Evolutionary conservation across 108 stramenopile species (phyloP), one percentile per base, ranked within the genome.

Genomic region (Heterococcus sp.): DNA sequence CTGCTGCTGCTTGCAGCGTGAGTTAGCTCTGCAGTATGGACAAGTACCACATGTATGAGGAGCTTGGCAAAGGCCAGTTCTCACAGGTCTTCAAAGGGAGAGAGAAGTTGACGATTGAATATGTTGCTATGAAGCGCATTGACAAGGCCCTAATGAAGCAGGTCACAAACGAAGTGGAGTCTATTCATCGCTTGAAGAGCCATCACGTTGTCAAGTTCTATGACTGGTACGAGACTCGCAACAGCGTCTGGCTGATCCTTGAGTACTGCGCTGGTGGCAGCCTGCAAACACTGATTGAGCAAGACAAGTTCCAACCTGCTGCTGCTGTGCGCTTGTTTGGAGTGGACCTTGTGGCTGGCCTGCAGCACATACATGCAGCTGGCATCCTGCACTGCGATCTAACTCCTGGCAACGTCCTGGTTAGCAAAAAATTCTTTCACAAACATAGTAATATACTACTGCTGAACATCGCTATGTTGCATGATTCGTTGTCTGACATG

Each of bases 141-240:
- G 87, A 87, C 35, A 89, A 89, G 79, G 67, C 73, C 37, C 74
- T 39, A 63, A 89, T 89, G 85, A 71, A 80, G 2, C 37, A 85
- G 29, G 85, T 89, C 36, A 80, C 89, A 29, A 80, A 83, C 26
- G 89, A 89, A 73, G 89, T 90, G n/a, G 86, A 88, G 58, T 69
- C 88, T 34, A 86, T 88, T 72, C 88, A 89, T 76, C 87, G 82
- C 30, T 85, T 89, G 8, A 34, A 32, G 34, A 75, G 85, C 80
- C 86, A 86, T 27, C 78, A 89, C 71, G 68, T 83, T 2, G 71
- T 89, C 33, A 82, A 83, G 36, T 90, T 90, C 73, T 73, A 83
- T 66, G 88, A 90, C 66, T 90, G 89, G 89, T 90, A 90, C 84
- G 89, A 90, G 87, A 90, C 89, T 36, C 68, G 88, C 14, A 81